Evolutionary conservation across 2,329 filamentous ascomycete species (phyloP).

Genomic region (Juglanconis juglandina): DNA sequence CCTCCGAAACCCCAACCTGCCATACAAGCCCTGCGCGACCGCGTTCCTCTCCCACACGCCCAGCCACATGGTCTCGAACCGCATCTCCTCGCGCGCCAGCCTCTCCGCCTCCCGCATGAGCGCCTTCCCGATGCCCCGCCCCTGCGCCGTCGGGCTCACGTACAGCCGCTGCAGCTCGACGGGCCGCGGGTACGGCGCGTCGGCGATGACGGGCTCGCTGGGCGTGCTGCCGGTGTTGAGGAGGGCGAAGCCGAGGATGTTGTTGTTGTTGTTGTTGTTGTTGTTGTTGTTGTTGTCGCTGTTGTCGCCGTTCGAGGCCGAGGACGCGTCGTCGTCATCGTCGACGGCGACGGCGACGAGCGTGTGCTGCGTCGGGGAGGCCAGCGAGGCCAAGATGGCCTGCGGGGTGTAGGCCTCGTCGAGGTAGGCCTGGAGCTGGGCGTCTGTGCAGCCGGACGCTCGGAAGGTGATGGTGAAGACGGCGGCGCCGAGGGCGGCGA

Average conservation of each 20-base stretch:
- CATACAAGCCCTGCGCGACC: slow-evolving; percentile 36
- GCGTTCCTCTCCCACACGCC: slow-evolving; percentile 47
- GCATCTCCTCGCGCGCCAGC: slow-evolving; percentile 31
- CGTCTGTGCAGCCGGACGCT: slow-evolving; percentile 36
- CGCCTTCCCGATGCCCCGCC: slow-evolving; percentile 35
- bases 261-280: slow-evolving; percentile 12
- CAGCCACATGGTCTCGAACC: slow-evolving; percentile 40
- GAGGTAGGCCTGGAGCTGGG: slow-evolving; percentile 37
- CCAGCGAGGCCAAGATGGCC: slow-evolving; percentile 25
- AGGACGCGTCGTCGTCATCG: slow-evolving; percentile 3
- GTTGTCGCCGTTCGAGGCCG: too few relatives aligned
- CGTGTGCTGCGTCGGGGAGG: slow-evolving; percentile 23
- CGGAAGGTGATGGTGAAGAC: slow-evolving; percentile 37
- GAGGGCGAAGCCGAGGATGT: slow-evolving; percentile 38
- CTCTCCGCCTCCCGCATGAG: slow-evolving; percentile 29
- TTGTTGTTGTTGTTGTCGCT: too few relatives aligned
- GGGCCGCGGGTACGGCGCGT: slow-evolving; percentile 27
- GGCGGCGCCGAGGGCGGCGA: slow-evolving; percentile 32
- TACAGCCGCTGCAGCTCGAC: slow-evolving; percentile 44
- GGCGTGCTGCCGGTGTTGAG: slow-evolving; percentile 31
- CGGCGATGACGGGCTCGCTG: slow-evolving; percentile 31
- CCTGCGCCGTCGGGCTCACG: slow-evolving; percentile 33
- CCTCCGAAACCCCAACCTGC: slow-evolving; percentile 35
- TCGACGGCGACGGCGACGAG: slow-evolving; percentile 28
- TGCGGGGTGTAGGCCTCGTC: slow-evolving; percentile 31